Evolutionary conservation across 192 early-diverging fungal species (phyloP).

Genomic region (Funneliformis geosporum): DNA sequence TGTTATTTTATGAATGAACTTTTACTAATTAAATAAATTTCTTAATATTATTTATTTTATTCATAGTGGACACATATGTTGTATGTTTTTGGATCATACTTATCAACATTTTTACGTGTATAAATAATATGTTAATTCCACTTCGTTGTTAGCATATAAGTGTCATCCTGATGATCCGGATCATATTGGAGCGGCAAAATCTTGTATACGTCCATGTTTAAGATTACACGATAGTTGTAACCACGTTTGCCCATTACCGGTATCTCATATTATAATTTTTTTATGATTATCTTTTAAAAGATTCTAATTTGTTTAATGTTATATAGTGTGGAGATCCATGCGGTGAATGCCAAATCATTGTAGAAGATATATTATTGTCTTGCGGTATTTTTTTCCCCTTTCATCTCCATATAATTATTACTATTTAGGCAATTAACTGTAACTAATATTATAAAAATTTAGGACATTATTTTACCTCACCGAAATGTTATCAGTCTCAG

Average conservation of each 20-base stretch:
- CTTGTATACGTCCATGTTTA: constrained; percentile 40
- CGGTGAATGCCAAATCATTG: constrained; percentile 39
- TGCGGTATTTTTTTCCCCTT: constrained; percentile 20
- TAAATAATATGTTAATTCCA: neutral
- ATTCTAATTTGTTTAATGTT: neutral
- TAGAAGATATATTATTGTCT: constrained; percentile 22
- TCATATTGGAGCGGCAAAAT: neutral
- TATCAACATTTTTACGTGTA: no score
- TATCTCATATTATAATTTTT: neutral
- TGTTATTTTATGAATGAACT: neutral
- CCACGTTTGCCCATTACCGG: constrained; percentile 43
- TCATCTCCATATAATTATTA: neutral
- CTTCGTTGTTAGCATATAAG: neutral
- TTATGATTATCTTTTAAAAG: neutral
- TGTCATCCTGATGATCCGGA: constrained; percentile 51
- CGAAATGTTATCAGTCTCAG: constrained; percentile 35
- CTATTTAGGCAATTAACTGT: no score
- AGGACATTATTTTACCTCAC: neutral
- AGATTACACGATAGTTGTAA: constrained; percentile 41
- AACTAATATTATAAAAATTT: neutral
- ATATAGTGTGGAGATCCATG: constrained; percentile 51
- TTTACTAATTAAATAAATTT: neutral
- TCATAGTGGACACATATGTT: neutral
- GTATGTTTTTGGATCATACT: neutral
- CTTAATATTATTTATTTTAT: neutral